Evolutionary conservation across 1,139 yeast genomes (phyloP).

Genomic region (Kluyveromyces sp.): DNA sequence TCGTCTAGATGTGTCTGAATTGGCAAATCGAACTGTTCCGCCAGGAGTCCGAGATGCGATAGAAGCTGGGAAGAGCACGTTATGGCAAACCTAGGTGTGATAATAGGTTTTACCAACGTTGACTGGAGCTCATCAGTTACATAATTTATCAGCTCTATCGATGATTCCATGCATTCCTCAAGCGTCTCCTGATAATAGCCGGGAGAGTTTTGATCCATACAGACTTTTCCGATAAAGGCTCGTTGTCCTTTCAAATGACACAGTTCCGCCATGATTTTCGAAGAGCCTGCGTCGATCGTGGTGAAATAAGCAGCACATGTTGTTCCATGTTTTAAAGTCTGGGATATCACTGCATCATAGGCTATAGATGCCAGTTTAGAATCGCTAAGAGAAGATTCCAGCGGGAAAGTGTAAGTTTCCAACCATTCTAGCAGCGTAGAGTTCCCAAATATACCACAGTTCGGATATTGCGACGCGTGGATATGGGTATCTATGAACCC

Average conservation of each 20-base stretch:
- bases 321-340: slow-evolving; percentile 73
- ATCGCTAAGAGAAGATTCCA: slow-evolving; percentile 58
- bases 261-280: slow-evolving; percentile 68
- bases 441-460: slow-evolving; percentile 82
- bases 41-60: slow-evolving; percentile 54
- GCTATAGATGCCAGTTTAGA: slow-evolving; percentile 49
- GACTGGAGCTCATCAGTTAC: slow-evolving; percentile 41
- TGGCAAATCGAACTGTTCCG: slow-evolving; percentile 47
- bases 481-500: slow-evolving; percentile 95
- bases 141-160: slow-evolving; percentile 51
- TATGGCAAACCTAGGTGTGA: slow-evolving; percentile 95
- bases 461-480: slow-evolving; percentile 97
- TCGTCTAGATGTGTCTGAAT: slow-evolving; percentile 90
- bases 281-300: slow-evolving; percentile 70
- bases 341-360: slow-evolving; percentile 55
- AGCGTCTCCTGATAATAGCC: slow-evolving; percentile 57
- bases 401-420: slow-evolving; percentile 76
- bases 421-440: slow-evolving; percentile 86
- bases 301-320: slow-evolving; percentile 91
- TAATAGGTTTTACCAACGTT: slow-evolving; percentile 58
- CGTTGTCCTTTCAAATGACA: slow-evolving; percentile 68
- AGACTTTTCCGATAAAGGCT: slow-evolving; percentile 89
- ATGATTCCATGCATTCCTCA: slow-evolving; percentile 54
- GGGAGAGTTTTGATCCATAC: slow-evolving; percentile 76
- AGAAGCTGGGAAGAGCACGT: slow-evolving; percentile 64